Evolutionary conservation across 148 eudicot genomes (phyloP), one percentile per base, ranked within the genome.

Genomic region (Rhododendron williamsianum): DNA sequence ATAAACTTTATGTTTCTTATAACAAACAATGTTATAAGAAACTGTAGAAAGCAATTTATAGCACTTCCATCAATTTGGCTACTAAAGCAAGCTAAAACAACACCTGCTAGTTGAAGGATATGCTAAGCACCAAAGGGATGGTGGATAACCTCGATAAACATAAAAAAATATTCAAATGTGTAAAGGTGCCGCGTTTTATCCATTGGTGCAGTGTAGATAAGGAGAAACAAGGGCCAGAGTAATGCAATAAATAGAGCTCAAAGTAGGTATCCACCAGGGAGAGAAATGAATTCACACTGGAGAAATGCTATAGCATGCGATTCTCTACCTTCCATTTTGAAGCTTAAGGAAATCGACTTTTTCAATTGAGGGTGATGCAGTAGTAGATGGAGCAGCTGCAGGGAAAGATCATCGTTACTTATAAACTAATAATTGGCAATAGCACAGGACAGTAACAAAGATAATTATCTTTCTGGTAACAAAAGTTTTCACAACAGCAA

Each of bases 271-370:
- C 35, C 56, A 43, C 76, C 6, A 36, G 30, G 43, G 49, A 33
- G 43, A 35, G 6, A 35, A 54, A 19, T 19, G 21, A 63, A 18
- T 35, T 69, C 30, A 30, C 38, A 36, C 12, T 38, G 58, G 35
- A 41, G 43, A 58, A 65, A 78, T 19, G 30, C 46, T 71, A 16
- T 12, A 76, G 48, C 36, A 74, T 51, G 45, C 6, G 19, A 33
- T 45, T 23, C 80, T 49, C 73, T 89, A 94, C 99, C 99, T 97
- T 92, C 98, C 98, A 93, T 97, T 97, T 88, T 97, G 99, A 90
- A 97, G 98, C 90, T 95, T 97, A 58, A 94, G 96, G 89, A 97
- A 97, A 90, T 94, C 94, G 82, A 84, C 86, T 86, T 91, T 92
- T 73, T 89, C 94, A 54, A 90, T 91, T 63, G 91, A 87, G 82